Base-by-base conservation (phyloP, 805 yeast genomes). In the Osmozyma mogii region DNA sequence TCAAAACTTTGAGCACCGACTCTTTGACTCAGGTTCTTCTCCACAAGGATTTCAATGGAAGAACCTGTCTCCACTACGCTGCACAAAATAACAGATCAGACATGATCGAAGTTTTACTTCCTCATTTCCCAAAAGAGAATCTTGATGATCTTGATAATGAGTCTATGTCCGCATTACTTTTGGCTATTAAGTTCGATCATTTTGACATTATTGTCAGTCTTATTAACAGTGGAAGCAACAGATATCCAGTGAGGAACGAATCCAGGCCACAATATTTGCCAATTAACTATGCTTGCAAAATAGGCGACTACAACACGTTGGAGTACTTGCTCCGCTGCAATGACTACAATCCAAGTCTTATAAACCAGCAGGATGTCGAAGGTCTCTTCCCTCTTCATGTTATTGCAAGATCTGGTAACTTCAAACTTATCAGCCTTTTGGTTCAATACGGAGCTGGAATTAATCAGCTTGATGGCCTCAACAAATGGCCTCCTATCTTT, bases 401-500 rank as follows among this genome's bases (percentile, higher is more conserved):
- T 20, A 85, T 79, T 16, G 88, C 96, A 0, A 72, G 92, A 29
- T 75, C 81, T 5, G 96, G 96, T 1, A 85, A 79, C 49, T 63
- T 66, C 38, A 61, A 74, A 34, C 62, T 89, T 18, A 75, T 92
- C 9, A 72, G 78, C 17, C 54, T 87, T 26, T 58, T 92, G 19
- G 67, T 83, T 2, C 58, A 70, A n/a, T 68, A 79, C 39, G 89
- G 88, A 4, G 80, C 64, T 3, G 75, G 80, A 44, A 74, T 89
- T 4, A 83, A 92, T 54, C 77, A 73, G 35, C 45, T 78, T 6
- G 97, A 92, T 55, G 81, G 84, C 30, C 75, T 85, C 33, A 87
- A 88, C 49, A 81, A 80, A 44, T 92, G 97, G 96, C 78, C 96
- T 0, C 95, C 97, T 0, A 68, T 92, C 3, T 84, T 87, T 46